Base-by-base conservation (phyloP, 2,329 filamentous ascomycete genomes). In the Dothiorella sarmentorum region DNA sequence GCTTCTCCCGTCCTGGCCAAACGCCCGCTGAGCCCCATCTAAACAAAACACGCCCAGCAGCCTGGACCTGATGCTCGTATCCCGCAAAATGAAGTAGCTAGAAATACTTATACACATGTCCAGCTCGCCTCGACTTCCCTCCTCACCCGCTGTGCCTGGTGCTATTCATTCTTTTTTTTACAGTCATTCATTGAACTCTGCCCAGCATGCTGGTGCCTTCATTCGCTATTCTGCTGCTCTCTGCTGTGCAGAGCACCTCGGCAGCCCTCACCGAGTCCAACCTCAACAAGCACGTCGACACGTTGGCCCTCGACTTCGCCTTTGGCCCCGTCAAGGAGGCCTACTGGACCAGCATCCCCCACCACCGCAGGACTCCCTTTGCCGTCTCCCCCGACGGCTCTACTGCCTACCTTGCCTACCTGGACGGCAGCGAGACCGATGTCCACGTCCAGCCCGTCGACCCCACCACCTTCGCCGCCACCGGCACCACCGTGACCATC, bases 331-430 rank as follows among this genome's bases (percentile, higher is more conserved):
- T 85, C 63, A 81, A 83, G 68, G 76, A 76, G 17, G 78, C 82
- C 7, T 86, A 86, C 76, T 85, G 83, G 83, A 85, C 83, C 13
- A 77, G 76, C 18, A 78, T 80, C 44, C 81, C 82, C 43, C 84
- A 86, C 64, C 83, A 86, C 67, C 80, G 83, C 44, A 79, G 83
- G 53, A 85, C 83, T 11, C 83, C 83, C 5, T 86, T 86, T 61
- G 78, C 83, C n/a, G 64, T 84, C 29, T 85, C 83, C 1, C 82
- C 83, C 2, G 78, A 85, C 67, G 82, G 82, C 61, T 80, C 80
- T 60, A 79, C 77, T 3, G 83, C 81, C 11, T 85, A 83, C 67
- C 67, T 86, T 9, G 84, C 84, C 9, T 86, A 85, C 64, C 79
- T 86, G 15, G 82, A 85, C 65, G 71, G 75, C 24, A 82, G 76